phyloP scores from a whole-genome alignment of 2,329 filamentous ascomycete species.

The Cordyceps fumosorosea region DNA sequence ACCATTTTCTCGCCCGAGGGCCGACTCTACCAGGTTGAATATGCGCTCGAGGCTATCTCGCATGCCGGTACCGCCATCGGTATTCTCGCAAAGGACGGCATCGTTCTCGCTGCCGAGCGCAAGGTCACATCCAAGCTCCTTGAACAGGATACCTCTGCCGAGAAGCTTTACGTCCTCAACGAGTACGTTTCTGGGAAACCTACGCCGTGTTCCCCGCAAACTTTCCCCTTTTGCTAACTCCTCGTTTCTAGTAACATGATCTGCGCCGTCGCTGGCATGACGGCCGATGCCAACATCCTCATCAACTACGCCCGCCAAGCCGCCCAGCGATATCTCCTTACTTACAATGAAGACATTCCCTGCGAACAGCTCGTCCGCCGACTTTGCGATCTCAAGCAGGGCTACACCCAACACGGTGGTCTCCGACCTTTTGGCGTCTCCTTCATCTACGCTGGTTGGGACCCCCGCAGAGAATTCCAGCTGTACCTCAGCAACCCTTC shows the following conservation, averaged over 20 bases:
- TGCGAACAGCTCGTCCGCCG: constrained; percentile 97
- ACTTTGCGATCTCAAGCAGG: constrained; percentile 96
- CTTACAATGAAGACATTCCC: constrained; percentile 99
- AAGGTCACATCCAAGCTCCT: constrained; percentile 99
- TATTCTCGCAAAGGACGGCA: constrained; percentile 95
- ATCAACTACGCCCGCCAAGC: constrained; percentile 99
- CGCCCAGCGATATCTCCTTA: constrained; percentile 94
- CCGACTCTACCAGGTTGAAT: constrained; percentile 97
- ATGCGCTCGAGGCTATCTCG: constrained; percentile 97
- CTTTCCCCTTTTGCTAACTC: neutral
- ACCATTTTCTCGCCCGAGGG: constrained; percentile 99
- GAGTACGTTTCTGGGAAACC: constrained; percentile 57
- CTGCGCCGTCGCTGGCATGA: constrained; percentile 98
- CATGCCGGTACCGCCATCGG: constrained; percentile 95
- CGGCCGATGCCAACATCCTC: constrained; percentile 97
- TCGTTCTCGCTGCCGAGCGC: constrained; percentile 93
- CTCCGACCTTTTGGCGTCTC: constrained; percentile 96
- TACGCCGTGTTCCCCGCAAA: neutral
- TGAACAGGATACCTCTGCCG: constrained; percentile 97
- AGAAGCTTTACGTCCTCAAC: constrained; percentile 99
- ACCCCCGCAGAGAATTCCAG: constrained; percentile 93
- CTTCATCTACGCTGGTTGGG: constrained; percentile 99
- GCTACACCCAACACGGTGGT: constrained; percentile 98
- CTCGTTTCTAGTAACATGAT: constrained; percentile 82
- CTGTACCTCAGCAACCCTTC: constrained; percentile 98